Percentiles rank a stretch among this genome's conserved stretches.
Evolutionary conservation across 2,329 filamentous ascomycete species (phyloP).

Genomic region (Reticulascus tulasneorum): DNA sequence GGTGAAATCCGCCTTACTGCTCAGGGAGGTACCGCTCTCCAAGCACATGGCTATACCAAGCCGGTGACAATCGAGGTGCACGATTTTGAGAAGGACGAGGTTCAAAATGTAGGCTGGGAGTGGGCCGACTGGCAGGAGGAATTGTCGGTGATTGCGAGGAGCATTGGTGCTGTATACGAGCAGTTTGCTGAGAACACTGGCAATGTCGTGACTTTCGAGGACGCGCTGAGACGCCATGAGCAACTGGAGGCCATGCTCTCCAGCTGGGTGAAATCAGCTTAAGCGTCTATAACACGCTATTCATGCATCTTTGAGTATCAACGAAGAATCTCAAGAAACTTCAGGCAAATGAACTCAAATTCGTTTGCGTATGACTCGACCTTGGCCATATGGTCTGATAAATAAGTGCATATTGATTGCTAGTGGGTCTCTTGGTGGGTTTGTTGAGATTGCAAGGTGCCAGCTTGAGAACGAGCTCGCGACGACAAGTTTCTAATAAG

Average conservation of each 20-base stretch:
- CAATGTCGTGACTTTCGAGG: slow-evolving; percentile 3
- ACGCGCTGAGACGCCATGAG: slow-evolving; percentile 6
- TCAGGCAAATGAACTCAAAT: no score
- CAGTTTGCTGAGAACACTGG: slow-evolving; percentile 33
- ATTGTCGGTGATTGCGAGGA: slow-evolving; percentile 38
- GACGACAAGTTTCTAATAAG: no score
- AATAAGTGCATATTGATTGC: no score
- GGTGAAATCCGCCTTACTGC: slow-evolving; percentile 35
- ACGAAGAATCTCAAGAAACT: no score
- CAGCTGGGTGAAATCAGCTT: no score
- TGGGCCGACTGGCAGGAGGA: slow-evolving; percentile 45
- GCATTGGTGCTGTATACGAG: slow-evolving; percentile 55
- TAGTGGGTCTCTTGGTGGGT: no score
- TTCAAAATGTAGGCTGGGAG: slow-evolving; percentile 38
- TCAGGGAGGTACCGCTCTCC: slow-evolving; percentile 8
- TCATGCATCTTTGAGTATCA: no score
- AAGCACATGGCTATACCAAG: slow-evolving; percentile 29
- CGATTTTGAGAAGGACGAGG: slow-evolving; percentile 40
- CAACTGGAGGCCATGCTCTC: slow-evolving; percentile 4
- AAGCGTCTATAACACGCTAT: no score
- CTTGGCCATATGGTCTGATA: no score
- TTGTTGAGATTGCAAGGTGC: no score
- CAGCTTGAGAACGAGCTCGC: no score
- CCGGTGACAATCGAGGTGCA: slow-evolving; percentile 46
- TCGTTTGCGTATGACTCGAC: no score